Evolutionary conservation across 2,329 filamentous ascomycete genomes (phyloP), one percentile per base, ranked within the genome.

Genomic region (Nemania serpens): DNA sequence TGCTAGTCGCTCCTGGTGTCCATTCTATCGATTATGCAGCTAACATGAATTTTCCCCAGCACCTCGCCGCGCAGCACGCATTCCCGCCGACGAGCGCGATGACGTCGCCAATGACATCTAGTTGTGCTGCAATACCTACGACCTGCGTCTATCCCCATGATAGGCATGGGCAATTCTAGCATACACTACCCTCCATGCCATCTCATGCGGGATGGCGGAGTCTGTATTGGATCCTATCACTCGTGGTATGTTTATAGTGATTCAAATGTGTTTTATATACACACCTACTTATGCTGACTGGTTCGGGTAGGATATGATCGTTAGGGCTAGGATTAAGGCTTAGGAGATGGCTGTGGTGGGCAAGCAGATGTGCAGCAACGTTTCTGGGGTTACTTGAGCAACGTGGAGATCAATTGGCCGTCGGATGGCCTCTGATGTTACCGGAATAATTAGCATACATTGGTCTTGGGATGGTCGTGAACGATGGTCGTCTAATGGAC

Each of bases 1-100:
- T 63, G 62, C 55, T 66, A 20, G 50, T 60, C 20, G 63, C 64
- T 11, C 61, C 63, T 39, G 65, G 68, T 42, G 62, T 69, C 42
- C 68, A 69, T 45, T 62, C 69, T 2, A 66, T 70, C 64, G 68
- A 71, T 61, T 68, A 70, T 47, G 58, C 65, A 66, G 64, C 71
- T 74, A 72, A 74, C 68, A 65, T 65, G 58, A 61, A 50, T 49
- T 68, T 68, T 55, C 65, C 64, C 12, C 59, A 61, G 53, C 69
- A 74, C 61, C 65, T 65, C 17, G 46, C 53, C 45, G 13, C 58
- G 2, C 2, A 37, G 5, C 12, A 11, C 15, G 6, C 33, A 7
- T 13, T 43, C 18, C 42, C 17, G 36, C 43, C 57, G 6, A n/a
- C n/a, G n/a, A n/a, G n/a, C n/a, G 3, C 51, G 13, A 18, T 59